Evolutionary conservation across 768 basidiomycete species (phyloP).

Genomic region (Lepiota brunneoincarnata): DNA sequence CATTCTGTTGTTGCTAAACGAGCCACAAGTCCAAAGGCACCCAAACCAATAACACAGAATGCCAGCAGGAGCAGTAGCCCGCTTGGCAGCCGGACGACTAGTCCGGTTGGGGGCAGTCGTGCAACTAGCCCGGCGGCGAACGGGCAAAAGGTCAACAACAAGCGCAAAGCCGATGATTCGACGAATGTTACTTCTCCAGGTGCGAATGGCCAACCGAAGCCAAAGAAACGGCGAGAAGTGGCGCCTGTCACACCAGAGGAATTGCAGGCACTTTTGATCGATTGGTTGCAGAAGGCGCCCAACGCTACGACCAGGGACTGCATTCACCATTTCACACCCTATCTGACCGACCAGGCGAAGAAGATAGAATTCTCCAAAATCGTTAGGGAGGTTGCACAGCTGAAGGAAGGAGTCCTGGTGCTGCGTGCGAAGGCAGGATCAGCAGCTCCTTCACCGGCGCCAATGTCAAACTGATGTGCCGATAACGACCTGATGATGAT

Average conservation of each 20-base stretch:
- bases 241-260: constrained; percentile 45
- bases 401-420: constrained; percentile 64
- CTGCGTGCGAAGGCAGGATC: constrained; percentile 34
- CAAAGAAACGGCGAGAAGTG: constrained; percentile 44
- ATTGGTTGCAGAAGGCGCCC: constrained; percentile 71
- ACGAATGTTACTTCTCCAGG: constrained; percentile 15
- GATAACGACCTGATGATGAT: background rate
- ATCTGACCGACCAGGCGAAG: constrained; percentile 64
- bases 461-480: constrained; percentile 14
- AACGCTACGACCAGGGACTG: constrained; percentile 76
- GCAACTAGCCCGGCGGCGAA: constrained; percentile 42
- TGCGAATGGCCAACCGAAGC: constrained; percentile 25
- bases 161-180: constrained; percentile 47
- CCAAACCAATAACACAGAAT: constrained; percentile 29
- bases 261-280: constrained; percentile 65
- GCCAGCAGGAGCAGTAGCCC: constrained; percentile 52
- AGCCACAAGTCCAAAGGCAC: constrained; percentile 64
- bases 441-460: constrained; percentile 33
- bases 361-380: constrained; percentile 75
- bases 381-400: constrained; percentile 74
- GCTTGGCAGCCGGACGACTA: constrained; percentile 47
- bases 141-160: constrained; percentile 28
- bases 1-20: constrained; percentile 81
- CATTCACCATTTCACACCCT: constrained; percentile 76
- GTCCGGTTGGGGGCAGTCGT: constrained; percentile 42